These are phyloP conservation scores for Annona cherimola DNA, from an alignment of 164 flowering plant species.

Conservation along the genomic window DNA sequence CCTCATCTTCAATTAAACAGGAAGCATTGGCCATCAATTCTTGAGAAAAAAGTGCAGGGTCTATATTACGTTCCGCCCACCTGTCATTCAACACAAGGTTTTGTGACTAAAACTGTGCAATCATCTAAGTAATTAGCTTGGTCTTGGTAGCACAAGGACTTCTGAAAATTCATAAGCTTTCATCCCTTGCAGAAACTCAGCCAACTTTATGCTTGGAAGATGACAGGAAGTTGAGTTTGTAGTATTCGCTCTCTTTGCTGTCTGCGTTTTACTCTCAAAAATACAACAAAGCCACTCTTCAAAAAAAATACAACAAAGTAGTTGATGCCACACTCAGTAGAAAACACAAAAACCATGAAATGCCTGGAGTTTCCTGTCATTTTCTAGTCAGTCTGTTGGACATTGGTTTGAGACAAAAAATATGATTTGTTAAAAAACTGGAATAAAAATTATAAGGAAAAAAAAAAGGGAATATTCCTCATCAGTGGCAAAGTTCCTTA, in stretches of 20 bases:
- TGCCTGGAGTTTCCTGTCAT: neutral
- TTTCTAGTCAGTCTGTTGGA: neutral
- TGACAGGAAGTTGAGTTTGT: neutral
- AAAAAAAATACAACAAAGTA: too few relatives aligned
- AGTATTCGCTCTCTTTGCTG: neutral
- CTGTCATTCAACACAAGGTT: conserved; percentile 27
- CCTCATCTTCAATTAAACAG: conserved; percentile 47
- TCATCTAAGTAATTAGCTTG: neutral
- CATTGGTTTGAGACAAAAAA: neutral
- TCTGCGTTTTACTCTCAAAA: neutral
- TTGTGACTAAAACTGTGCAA: neutral
- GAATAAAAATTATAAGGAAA: neutral
- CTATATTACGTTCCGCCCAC: conserved; percentile 84
- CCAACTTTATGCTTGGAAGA: neutral
- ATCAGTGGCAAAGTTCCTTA: conserved; percentile 17
- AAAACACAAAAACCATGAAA: too few relatives aligned
- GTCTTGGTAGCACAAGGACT: neutral
- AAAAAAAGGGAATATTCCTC: neutral
- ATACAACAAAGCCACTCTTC: too few relatives aligned
- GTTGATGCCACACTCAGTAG: too few relatives aligned
- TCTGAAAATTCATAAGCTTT: neutral
- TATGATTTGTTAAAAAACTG: too few relatives aligned
- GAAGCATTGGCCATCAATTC: conserved; percentile 74
- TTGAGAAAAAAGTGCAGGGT: conserved; percentile 74
- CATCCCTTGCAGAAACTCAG: neutral